phyloP scores from a whole-genome alignment of 1,139 yeast species.

The Yamadazyma triangularis region DNA sequence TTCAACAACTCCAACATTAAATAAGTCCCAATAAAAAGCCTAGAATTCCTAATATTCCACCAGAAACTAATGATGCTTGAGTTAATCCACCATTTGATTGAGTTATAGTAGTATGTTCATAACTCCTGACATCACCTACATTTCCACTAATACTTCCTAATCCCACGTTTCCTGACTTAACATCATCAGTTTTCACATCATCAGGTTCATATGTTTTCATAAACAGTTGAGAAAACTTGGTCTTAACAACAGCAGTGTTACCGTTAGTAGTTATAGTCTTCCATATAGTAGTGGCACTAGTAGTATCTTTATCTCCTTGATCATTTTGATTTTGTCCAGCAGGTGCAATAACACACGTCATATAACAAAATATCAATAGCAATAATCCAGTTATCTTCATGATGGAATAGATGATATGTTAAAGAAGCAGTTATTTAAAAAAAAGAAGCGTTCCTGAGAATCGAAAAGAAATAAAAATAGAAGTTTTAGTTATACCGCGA shows the following conservation, averaged over 20 bases:
- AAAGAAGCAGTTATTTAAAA: no score
- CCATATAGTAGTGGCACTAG: conserved; percentile 27
- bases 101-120: conserved; percentile 19
- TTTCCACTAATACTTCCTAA: conserved; percentile 22
- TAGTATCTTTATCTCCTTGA: conserved; percentile 10
- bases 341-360: conserved; percentile 13
- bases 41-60: conserved; percentile 6
- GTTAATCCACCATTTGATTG: conserved; percentile 5
- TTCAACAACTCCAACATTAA: no score
- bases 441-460: no score
- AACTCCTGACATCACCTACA: conserved; percentile 32
- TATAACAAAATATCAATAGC: conserved; percentile 6
- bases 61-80: conserved; percentile 1
- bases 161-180: conserved; percentile 31
- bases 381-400: conserved; percentile 10
- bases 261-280: conserved; percentile 34
- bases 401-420: neutral
- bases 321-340: conserved; percentile 21
- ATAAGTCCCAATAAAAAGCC: conserved; percentile 2
- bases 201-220: conserved; percentile 19
- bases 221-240: conserved; percentile 30
- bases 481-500: no score
- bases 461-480: no score
- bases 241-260: conserved; percentile 20
- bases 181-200: conserved; percentile 16